These are phyloP conservation scores for Alternaria longipes DNA, from an alignment of 2,329 filamentous ascomycete genomes.

Conservation along the genomic window DNA sequence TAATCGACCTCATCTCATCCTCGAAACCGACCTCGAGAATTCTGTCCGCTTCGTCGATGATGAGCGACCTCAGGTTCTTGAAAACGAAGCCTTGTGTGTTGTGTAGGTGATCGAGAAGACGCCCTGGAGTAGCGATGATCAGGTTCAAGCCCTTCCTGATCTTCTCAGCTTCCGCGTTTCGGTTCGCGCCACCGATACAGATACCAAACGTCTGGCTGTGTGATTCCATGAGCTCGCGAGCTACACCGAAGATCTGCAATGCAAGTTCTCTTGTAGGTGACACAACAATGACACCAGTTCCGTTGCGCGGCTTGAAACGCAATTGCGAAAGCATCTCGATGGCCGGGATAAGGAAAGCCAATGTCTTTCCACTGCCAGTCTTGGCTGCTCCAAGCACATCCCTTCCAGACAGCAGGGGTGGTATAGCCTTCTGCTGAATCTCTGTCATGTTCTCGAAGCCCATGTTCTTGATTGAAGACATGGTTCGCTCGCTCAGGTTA, in stretches of 20 bases:
- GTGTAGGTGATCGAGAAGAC: slow-evolving; percentile 91
- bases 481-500: slow-evolving; percentile 85
- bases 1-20: slow-evolving; percentile 96
- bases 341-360: slow-evolving; percentile 93
- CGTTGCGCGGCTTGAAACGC: slow-evolving; percentile 93
- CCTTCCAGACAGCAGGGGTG: slow-evolving; percentile 82
- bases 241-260: slow-evolving; percentile 78
- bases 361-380: slow-evolving; percentile 93
- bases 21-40: slow-evolving; percentile 98
- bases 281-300: slow-evolving; percentile 83
- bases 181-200: slow-evolving; percentile 93
- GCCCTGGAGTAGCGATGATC: slow-evolving; percentile 90
- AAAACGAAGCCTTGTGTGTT: slow-evolving; percentile 89
- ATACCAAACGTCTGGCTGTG: slow-evolving; percentile 97
- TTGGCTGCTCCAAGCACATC: slow-evolving; percentile 96
- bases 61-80: slow-evolving; percentile 90
- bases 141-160: slow-evolving; percentile 93
- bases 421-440: slow-evolving; percentile 88
- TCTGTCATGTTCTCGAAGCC: slow-evolving; percentile 95
- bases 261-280: slow-evolving; percentile 56
- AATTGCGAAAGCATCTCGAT: slow-evolving; percentile 91
- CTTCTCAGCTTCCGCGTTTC: slow-evolving; percentile 91
- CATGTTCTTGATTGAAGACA: slow-evolving; percentile 90
- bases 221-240: slow-evolving; percentile 88
- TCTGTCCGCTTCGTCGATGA: slow-evolving; percentile 96